These are phyloP conservation scores for Amaranthus hypochondriacus DNA, from an alignment of 148 eudicot genomes.

Conservation along the genomic window DNA sequence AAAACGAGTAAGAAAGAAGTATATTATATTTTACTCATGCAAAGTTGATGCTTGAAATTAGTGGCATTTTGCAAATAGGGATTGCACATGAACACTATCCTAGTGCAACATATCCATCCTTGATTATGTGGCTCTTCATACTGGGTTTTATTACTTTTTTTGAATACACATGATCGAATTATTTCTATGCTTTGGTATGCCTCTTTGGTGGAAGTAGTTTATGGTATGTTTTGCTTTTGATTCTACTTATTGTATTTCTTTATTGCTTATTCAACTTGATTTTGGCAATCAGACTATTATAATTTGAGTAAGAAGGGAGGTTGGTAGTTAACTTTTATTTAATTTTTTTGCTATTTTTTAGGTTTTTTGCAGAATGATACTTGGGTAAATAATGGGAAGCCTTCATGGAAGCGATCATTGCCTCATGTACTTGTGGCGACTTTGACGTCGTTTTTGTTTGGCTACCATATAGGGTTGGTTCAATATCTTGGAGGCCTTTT, in stretches of 20 bases:
- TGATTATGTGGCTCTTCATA: no score
- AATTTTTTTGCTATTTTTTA: constrained; percentile 25
- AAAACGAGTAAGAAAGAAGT: no score
- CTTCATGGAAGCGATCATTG: constrained; percentile 80
- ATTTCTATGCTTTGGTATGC: no score
- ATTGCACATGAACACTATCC: no score
- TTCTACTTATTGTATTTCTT: not conserved
- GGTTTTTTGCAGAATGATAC: constrained; percentile 44
- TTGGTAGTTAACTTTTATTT: constrained; percentile 20
- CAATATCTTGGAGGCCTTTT: constrained; percentile 7
- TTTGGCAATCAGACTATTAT: not conserved
- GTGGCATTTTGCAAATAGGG: no score
- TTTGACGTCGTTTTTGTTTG: constrained; percentile 74
- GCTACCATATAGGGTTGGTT: constrained; percentile 95
- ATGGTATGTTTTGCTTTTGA: not conserved
- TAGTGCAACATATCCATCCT: no score
- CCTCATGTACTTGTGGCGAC: constrained; percentile 90
- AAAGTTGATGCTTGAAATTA: no score
- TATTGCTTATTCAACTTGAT: not conserved
- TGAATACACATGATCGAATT: no score
- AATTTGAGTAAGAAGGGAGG: not conserved
- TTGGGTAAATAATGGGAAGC: constrained; percentile 46
- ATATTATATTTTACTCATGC: no score
- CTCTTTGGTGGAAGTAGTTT: not conserved
- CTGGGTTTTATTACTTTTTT: no score